Evolutionary conservation across 768 basidiomycete species (phyloP).

Genomic region (Pleurotus eryngii): DNA sequence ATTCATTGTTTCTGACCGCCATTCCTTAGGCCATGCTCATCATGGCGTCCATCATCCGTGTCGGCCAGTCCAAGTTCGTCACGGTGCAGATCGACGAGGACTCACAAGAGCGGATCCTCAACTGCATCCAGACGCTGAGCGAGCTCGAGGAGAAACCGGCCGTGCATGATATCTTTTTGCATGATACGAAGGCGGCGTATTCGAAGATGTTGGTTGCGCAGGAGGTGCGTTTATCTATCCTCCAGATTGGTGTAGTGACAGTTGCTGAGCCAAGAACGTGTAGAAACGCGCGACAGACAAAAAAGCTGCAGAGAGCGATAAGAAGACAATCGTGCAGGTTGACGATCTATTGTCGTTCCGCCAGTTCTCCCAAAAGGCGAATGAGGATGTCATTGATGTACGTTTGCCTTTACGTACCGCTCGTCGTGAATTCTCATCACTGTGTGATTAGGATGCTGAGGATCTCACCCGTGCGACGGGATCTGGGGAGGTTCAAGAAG

Average conservation of each 20-base stretch:
- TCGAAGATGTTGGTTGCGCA: constrained; percentile 94
- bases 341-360: constrained; percentile 92
- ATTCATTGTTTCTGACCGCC: not conserved
- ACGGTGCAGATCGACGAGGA: constrained; percentile 98
- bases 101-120: constrained; percentile 69
- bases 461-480: constrained; percentile 92
- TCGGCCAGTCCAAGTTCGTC: constrained; percentile 95
- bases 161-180: constrained; percentile 71
- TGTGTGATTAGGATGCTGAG: constrained; percentile 65
- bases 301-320: constrained; percentile 67
- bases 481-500: constrained; percentile 76
- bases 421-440: not conserved
- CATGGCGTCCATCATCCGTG: constrained; percentile 95
- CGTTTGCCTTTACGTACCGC: constrained; percentile 14
- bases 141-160: constrained; percentile 58
- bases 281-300: constrained; percentile 90
- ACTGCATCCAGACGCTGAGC: constrained; percentile 72
- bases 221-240: constrained; percentile 53
- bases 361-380: constrained; percentile 91
- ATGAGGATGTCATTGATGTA: constrained; percentile 76
- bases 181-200: constrained; percentile 89
- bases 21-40: constrained; percentile 65
- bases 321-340: constrained; percentile 74
- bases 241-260: not conserved
- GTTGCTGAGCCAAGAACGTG: no score